Evolutionary conservation across 2,329 filamentous ascomycete species (phyloP).

Genomic region (Orbilia blumenaviensis): DNA sequence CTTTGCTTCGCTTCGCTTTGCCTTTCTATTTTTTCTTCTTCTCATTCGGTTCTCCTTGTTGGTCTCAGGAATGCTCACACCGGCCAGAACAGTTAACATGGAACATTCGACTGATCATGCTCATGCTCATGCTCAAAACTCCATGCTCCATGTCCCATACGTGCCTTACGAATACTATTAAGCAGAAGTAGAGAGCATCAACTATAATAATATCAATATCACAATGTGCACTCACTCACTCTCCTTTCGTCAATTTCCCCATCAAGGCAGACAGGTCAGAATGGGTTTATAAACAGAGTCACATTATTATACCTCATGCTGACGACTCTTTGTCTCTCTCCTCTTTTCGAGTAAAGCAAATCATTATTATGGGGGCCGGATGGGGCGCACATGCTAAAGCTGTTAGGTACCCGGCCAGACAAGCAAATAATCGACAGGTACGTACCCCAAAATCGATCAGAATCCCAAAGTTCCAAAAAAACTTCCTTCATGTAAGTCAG

Average conservation of each 20-base stretch:
- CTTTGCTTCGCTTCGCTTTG: not conserved
- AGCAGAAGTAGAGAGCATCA: not conserved
- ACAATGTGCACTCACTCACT: no score
- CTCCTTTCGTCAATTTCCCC: no score
- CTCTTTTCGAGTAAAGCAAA: no score
- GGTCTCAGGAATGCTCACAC: conserved; percentile 25
- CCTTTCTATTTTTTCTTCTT: conserved; percentile 21
- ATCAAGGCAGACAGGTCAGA: no score
- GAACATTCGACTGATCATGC: not conserved
- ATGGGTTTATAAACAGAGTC: no score
- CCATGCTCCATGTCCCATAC: not conserved
- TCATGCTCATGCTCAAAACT: not conserved
- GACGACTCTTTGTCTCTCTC: no score
- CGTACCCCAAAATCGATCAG: not conserved
- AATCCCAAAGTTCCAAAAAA: not conserved
- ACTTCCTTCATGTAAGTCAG: not conserved
- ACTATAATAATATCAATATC: not conserved
- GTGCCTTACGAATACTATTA: not conserved
- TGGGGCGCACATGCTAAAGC: no score
- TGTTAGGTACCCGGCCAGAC: no score
- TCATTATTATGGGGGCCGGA: no score
- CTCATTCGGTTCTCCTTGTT: conserved; percentile 2
- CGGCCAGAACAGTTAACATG: conserved; percentile 17
- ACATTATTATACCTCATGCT: no score
- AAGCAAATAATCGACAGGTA: no score